A percentile compares a stretch with the other conserved stretches of the same genome.
Evolutionary conservation across 163 green algal genomes (phyloP).

Genomic region (Chlamydomonas reinhardtii): DNA sequence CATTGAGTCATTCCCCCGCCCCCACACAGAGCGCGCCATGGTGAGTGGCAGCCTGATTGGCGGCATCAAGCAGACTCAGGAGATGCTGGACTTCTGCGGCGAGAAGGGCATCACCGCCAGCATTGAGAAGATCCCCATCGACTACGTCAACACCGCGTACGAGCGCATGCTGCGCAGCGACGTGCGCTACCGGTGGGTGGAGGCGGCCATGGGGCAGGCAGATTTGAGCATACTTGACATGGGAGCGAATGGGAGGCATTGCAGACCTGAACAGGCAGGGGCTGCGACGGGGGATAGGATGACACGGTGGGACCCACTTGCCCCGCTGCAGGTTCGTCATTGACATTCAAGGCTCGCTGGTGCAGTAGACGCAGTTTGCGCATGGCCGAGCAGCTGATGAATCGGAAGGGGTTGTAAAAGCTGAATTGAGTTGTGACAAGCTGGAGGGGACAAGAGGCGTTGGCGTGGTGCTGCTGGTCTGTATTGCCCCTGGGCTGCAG

Average conservation of each 20-base stretch:
- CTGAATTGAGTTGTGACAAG: no score
- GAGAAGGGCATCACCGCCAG: conserved; percentile 45
- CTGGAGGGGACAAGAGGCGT: no score
- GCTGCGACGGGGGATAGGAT: no score
- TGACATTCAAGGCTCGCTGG: conserved; percentile 52
- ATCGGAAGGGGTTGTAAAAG: no score
- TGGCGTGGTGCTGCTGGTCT: no score
- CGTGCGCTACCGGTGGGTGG: conserved; percentile 49
- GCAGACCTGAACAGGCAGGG: no score
- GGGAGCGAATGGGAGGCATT: no score
- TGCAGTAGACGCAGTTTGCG: neutral
- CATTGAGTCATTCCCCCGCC: no score
- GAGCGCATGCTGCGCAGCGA: conserved; percentile 53
- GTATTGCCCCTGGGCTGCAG: no score
- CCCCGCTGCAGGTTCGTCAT: conserved; percentile 60
- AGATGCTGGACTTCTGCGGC: conserved; percentile 86
- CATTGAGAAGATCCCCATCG: conserved; percentile 50
- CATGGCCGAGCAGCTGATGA: neutral
- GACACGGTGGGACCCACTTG: no score
- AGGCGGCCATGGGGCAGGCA: no score
- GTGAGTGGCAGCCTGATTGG: conserved; percentile 71
- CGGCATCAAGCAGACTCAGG: conserved; percentile 82
- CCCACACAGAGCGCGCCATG: conserved; percentile 15
- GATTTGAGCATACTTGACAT: no score
- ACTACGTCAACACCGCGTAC: conserved; percentile 53